Conservation (phyloP, 148 eudicot species). For the Hydrangea macrophylla region DNA sequence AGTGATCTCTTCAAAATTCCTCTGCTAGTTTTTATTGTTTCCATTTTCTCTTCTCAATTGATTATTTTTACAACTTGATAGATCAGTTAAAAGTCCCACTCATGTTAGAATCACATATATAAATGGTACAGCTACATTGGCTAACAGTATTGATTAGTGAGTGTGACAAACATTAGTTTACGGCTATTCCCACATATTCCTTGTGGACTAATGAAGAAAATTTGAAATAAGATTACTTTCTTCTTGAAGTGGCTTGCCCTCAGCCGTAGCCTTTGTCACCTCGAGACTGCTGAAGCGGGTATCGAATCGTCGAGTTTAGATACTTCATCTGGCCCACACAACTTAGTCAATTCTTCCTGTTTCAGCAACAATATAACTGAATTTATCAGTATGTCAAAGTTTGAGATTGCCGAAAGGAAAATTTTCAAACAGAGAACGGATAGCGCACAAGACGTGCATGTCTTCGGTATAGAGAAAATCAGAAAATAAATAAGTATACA, state of each 20-base stretch:
- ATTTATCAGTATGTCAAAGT: neutral
- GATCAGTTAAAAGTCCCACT: neutral
- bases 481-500: too few relatives aligned
- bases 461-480: neutral
- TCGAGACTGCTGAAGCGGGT: slow-evolving; percentile 13
- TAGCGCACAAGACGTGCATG: neutral
- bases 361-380: slow-evolving; percentile 11
- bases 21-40: neutral
- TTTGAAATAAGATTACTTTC: neutral
- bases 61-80: neutral
- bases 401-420: neutral
- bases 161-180: neutral
- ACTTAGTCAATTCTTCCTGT: slow-evolving; percentile 69
- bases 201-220: neutral
- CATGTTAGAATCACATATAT: slow-evolving; percentile 1
- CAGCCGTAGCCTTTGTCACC: slow-evolving; percentile 39
- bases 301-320: slow-evolving; percentile 35
- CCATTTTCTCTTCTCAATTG: neutral
- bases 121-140: neutral
- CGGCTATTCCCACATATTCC: neutral
- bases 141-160: too few relatives aligned
- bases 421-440: neutral
- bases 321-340: slow-evolving; percentile 48
- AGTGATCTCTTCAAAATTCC: too few relatives aligned
- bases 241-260: neutral